Conservation (phyloP, 2,329 filamentous ascomycete genomes). For the Colletotrichum falcatum region DNA sequence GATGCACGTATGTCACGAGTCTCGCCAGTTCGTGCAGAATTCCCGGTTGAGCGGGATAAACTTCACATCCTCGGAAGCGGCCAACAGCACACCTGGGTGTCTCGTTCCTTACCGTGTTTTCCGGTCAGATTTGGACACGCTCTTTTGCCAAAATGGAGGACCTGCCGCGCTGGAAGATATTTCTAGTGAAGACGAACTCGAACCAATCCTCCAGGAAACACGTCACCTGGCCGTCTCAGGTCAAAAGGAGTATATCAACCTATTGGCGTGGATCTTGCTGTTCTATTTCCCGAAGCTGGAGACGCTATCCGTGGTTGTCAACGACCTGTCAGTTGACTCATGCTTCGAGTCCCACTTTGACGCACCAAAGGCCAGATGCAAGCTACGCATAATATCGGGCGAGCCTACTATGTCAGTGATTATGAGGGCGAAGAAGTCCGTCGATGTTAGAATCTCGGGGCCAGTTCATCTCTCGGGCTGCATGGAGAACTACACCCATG, state of each 20-base stretch:
- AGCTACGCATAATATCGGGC: constrained; percentile 1
- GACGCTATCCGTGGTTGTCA: constrained; percentile 9
- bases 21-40: constrained; percentile 15
- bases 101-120: constrained; percentile 1
- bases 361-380: constrained; percentile 15
- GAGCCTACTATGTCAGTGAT: not conserved
- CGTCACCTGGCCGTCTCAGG: constrained; percentile 10
- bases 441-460: not conserved
- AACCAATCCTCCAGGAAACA: constrained; percentile 8
- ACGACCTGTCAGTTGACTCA: not conserved
- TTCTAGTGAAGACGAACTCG: constrained; percentile 1
- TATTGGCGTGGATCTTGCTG: constrained; percentile 9
- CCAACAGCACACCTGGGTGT: not conserved
- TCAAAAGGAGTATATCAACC: constrained; percentile 4
- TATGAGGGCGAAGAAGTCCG: not conserved
- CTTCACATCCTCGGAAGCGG: not conserved
- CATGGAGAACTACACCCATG: not conserved
- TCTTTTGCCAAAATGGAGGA: constrained; percentile 9
- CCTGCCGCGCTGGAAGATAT: constrained; percentile 1
- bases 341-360: constrained; percentile 13
- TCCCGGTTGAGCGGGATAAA: constrained; percentile 2
- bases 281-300: constrained; percentile 20
- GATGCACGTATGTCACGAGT: constrained; percentile 26
- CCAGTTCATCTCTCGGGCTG: not conserved
- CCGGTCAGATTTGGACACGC: constrained; percentile 5